phyloP scores from a whole-genome alignment of 495 filamentous ascomycete species.

The Evernia prunastri region DNA sequence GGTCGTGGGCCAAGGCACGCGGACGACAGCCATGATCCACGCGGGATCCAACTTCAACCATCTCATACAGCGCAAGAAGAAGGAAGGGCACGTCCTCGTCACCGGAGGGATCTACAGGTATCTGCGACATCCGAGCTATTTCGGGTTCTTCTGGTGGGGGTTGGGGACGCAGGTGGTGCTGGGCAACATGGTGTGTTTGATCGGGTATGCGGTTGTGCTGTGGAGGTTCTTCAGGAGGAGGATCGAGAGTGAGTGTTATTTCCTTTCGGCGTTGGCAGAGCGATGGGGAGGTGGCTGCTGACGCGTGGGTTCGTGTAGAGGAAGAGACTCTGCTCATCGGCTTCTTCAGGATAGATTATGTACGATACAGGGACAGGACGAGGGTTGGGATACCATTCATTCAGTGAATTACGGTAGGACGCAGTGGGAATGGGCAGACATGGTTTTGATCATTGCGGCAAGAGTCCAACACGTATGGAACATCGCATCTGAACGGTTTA shows the following conservation, averaged over 20 bases:
- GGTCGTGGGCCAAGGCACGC: constrained; percentile 60
- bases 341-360: constrained; percentile 85
- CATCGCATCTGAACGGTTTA: neutral
- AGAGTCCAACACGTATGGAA: neutral
- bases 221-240: constrained; percentile 76
- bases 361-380: constrained; percentile 58
- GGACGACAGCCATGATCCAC: constrained; percentile 77
- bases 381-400: constrained; percentile 73
- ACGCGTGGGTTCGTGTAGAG: constrained; percentile 34
- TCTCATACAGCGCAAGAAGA: constrained; percentile 60
- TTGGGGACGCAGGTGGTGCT: constrained; percentile 87
- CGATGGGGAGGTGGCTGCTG: constrained; percentile 2
- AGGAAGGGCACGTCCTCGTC: constrained; percentile 67
- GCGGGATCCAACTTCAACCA: constrained; percentile 93
- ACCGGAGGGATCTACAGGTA: constrained; percentile 59
- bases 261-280: neutral
- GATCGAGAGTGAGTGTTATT: constrained; percentile 55
- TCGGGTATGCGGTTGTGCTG: constrained; percentile 65
- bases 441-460: neutral
- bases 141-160: constrained; percentile 98
- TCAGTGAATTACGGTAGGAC: constrained; percentile 14
- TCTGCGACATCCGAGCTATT: constrained; percentile 84
- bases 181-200: constrained; percentile 73
- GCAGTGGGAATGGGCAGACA: no score
- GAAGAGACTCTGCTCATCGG: constrained; percentile 71